These are phyloP conservation scores for Thyridium curvatum DNA, from an alignment of 2,329 filamentous ascomycete species.

Conservation along the genomic window DNA sequence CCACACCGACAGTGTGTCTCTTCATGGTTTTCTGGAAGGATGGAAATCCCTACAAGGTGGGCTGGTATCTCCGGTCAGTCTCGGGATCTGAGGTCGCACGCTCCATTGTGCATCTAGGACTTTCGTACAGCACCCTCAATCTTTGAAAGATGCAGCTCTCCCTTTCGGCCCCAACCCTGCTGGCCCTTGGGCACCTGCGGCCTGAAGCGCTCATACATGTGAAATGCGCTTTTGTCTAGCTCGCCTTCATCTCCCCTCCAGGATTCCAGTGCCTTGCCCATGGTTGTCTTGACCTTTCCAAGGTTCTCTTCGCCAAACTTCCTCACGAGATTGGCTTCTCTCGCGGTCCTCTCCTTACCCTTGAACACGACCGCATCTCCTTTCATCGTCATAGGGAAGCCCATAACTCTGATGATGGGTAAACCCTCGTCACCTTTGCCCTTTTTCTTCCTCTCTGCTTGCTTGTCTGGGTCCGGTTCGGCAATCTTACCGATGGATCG, in stretches of 20 bases:
- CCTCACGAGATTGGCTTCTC: constrained; percentile 5
- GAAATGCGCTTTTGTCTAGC: constrained; percentile 6
- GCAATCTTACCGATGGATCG: constrained; percentile 7
- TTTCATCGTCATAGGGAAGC: constrained; percentile 6
- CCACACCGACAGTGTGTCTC: no score
- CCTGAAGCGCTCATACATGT: constrained; percentile 8
- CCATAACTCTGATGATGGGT: constrained; percentile 5
- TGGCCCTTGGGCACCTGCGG: constrained; percentile 5
- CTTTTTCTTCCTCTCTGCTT: background rate
- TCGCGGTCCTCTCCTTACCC: constrained; percentile 2
- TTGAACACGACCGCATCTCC: constrained; percentile 6
- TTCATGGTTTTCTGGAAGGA: no score
- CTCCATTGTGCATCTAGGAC: background rate
- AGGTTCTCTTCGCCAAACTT: constrained; percentile 4
- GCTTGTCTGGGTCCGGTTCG: background rate
- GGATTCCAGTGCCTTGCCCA: constrained; percentile 2
- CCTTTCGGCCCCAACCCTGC: constrained; percentile 8
- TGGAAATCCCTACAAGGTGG: no score
- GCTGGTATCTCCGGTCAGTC: no score
- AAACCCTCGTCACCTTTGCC: background rate
- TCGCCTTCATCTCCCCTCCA: constrained; percentile 7
- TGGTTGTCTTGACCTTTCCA: background rate
- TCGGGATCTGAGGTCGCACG: no score
- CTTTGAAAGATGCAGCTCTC: constrained; percentile 4
- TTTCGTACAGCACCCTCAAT: constrained; percentile 1